Conservation (phyloP, 768 basidiomycete genomes). For the Cantharellus anzutake region DNA sequence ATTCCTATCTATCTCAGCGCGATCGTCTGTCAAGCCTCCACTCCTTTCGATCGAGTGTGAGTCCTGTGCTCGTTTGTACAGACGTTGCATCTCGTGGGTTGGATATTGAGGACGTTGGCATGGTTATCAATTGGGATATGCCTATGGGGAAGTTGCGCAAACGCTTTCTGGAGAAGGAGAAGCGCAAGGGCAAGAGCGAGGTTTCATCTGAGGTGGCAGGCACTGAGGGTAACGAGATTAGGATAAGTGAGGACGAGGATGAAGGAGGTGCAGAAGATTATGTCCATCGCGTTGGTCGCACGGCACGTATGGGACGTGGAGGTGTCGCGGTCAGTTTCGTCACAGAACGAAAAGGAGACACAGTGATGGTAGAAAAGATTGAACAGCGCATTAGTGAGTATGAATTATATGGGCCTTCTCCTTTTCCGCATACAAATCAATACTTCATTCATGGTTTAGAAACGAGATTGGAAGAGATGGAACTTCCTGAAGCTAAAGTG, state of each 20-base stretch:
- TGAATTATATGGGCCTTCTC: neutral
- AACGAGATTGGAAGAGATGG: constrained; percentile 56
- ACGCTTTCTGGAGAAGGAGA: neutral
- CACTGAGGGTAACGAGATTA: neutral
- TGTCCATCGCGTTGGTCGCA: constrained; percentile 86
- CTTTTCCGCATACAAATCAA: neutral
- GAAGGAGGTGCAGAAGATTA: constrained; percentile 55
- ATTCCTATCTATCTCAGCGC: constrained; percentile 84
- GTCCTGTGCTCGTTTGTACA: constrained; percentile 84
- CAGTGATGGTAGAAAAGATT: constrained; percentile 61
- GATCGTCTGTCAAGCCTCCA: constrained; percentile 72
- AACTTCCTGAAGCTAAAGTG: constrained; percentile 59
- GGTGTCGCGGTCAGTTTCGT: constrained; percentile 89
- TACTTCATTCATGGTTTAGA: constrained; percentile 23
- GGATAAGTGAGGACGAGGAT: neutral
- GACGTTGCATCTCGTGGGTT: constrained; percentile 91
- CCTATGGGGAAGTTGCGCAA: constrained; percentile 34
- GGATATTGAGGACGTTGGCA: constrained; percentile 89
- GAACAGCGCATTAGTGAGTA: constrained; percentile 72
- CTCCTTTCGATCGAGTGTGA: constrained; percentile 65
- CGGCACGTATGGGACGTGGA: constrained; percentile 74
- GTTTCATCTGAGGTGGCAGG: neutral
- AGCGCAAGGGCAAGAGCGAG: neutral
- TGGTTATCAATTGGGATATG: constrained; percentile 96
- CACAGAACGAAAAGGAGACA: constrained; percentile 65